Base-by-base conservation (phyloP, 2,329 filamentous ascomycete genomes). In the Xylariaceae sp. region DNA sequence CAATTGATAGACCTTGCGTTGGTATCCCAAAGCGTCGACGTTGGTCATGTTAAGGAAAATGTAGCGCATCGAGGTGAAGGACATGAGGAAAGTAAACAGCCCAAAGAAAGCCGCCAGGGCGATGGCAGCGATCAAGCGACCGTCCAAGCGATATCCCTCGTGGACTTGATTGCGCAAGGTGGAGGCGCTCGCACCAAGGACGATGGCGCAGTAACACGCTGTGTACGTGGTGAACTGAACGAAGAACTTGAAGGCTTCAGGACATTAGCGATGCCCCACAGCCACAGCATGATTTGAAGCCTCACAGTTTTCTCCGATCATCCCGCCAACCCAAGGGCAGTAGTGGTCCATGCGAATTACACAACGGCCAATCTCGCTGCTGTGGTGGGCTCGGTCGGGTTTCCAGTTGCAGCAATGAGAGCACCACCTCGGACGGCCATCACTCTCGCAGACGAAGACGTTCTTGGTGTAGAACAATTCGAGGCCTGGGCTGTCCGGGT, bases 241-340 rank as follows among this genome's bases (percentile, higher is more conserved):
- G 52, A 98, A 96, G 59, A 86, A 95, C 50, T 95, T 95, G 64
- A 90, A 89, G 3, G 81, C 73, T 77, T 37, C 8, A 23, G n/a
- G 67, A 2, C 5, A 29, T 44, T 16, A 51, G 40, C 15, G 36
- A 35, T 16, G 10, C 2, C n/a, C 4, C 27, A 8, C n/a, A 29
- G 7, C 25, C 17, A 2, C 3, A 5, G n/a, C 32, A 37, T 16
- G 30, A 15, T 25, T 15, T 11, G 27, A 5, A 27, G 27, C 58
- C 72, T 55, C 50, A 77, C 73, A 77, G 2, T 77, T 88, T 56
- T 95, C 89, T 0, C 79, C 83, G 8, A 98, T 80, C 44, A 94
- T 84, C 15, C 90, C 92, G 4, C 90, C 90, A n/a, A 94, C 89
- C 83, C 83, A 96, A 0, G 90, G 92, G 52, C 92, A 98, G 50